Evolutionary conservation across 148 eudicot species (phyloP).

Genomic region (Hydrangea macrophylla): DNA sequence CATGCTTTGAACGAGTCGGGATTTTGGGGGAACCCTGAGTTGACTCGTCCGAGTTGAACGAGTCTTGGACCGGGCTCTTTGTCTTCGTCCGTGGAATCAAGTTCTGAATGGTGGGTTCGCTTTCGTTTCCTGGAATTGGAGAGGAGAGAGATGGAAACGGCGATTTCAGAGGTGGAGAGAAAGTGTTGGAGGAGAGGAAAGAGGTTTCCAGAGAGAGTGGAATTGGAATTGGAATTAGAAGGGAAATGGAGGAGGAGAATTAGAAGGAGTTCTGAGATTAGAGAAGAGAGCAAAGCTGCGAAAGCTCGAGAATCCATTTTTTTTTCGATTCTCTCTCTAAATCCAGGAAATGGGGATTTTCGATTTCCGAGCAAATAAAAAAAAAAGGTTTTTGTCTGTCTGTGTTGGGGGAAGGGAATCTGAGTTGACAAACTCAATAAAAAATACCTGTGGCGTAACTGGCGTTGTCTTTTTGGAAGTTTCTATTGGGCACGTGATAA

Average conservation of each 20-base stretch:
- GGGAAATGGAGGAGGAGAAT: slow-evolving; percentile 44
- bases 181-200: slow-evolving; percentile 41
- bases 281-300: slow-evolving; percentile 64
- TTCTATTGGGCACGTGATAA: too few species aligned
- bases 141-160: slow-evolving; percentile 33
- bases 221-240: slow-evolving; percentile 21
- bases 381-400: background rate
- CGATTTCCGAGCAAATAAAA: background rate
- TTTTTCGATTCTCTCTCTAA: background rate
- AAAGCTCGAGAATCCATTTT: slow-evolving; percentile 45
- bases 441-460: too few species aligned
- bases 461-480: too few species aligned
- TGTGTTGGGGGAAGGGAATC: background rate
- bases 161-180: slow-evolving; percentile 39
- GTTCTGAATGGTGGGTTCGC: slow-evolving; percentile 21
- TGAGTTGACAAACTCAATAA: background rate
- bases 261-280: slow-evolving; percentile 51
- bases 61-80: slow-evolving; percentile 12
- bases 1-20: slow-evolving; percentile 51
- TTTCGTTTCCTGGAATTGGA: slow-evolving; percentile 50
- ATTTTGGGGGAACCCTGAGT: slow-evolving; percentile 31
- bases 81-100: slow-evolving; percentile 9
- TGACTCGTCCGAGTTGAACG: slow-evolving; percentile 28
- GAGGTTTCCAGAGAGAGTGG: slow-evolving; percentile 15
- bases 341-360: background rate